Evolutionary conservation across 2,329 filamentous ascomycete genomes (phyloP).

Genomic region (Fusarium multiceps): DNA sequence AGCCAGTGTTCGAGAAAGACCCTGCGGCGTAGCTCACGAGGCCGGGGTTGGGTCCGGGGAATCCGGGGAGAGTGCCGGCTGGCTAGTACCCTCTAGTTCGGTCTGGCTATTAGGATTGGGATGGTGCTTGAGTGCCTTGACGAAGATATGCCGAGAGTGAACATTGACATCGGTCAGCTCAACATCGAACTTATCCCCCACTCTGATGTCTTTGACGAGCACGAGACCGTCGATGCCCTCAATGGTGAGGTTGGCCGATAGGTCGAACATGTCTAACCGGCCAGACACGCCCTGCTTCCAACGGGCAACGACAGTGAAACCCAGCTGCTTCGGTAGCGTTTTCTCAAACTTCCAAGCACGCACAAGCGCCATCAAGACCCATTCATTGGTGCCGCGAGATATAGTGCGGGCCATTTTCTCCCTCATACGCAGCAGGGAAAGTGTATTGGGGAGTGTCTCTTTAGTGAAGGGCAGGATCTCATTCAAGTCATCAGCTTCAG

Average conservation of each 20-base stretch:
- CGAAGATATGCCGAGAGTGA: conserved; percentile 57
- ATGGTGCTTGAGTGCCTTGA: conserved; percentile 55
- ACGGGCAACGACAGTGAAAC: conserved; percentile 58
- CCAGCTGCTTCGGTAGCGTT: conserved; percentile 60
- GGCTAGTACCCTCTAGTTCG: conserved; percentile 4
- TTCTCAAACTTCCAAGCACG: conserved; percentile 69
- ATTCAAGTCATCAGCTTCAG: conserved; percentile 45
- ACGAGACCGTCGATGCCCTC: conserved; percentile 53
- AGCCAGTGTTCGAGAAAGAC: conserved; percentile 16
- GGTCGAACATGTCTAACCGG: conserved; percentile 63
- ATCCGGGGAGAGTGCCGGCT: conserved; percentile 31
- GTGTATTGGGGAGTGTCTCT: conserved; percentile 55
- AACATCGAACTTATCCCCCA: conserved; percentile 67
- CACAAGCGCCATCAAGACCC: conserved; percentile 69
- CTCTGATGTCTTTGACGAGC: conserved; percentile 56
- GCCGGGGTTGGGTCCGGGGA: conserved; percentile 23
- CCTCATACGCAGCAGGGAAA: conserved; percentile 64
- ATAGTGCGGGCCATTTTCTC: conserved; percentile 63
- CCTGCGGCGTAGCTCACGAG: conserved; percentile 33
- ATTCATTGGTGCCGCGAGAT: conserved; percentile 60
- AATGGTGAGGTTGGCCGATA: conserved; percentile 56
- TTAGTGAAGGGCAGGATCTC: conserved; percentile 60
- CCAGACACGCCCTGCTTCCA: conserved; percentile 53
- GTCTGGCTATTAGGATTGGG: neutral
- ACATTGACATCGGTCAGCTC: conserved; percentile 66